phyloP scores from a whole-genome alignment of 148 eudicot species.

The Rhododendron vialii region DNA sequence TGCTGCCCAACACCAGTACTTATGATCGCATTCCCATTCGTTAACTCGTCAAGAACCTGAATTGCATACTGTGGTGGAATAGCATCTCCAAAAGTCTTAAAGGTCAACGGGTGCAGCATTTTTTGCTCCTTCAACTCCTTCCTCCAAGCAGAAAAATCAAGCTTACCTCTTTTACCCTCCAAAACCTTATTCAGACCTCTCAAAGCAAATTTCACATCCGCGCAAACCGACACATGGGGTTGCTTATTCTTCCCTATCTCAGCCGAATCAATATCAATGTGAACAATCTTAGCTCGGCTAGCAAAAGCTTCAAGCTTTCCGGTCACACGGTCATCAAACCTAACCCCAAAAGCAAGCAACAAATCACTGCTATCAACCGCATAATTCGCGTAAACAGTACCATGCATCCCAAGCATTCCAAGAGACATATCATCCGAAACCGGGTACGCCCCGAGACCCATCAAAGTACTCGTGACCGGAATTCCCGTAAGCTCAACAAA shows the following conservation, averaged over 20 bases:
- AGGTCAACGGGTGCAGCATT: slow-evolving; percentile 30
- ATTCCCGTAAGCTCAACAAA: slow-evolving; percentile 73
- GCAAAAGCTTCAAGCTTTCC: slow-evolving; percentile 93
- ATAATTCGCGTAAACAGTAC: slow-evolving; percentile 83
- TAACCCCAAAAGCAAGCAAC: slow-evolving; percentile 84
- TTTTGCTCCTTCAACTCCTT: slow-evolving; percentile 40
- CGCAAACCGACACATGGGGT: slow-evolving; percentile 80
- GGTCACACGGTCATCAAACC: slow-evolving; percentile 87
- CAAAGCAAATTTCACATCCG: slow-evolving; percentile 45
- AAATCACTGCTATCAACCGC: slow-evolving; percentile 78
- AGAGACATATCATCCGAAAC: slow-evolving; percentile 46
- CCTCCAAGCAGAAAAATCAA: slow-evolving; percentile 47
- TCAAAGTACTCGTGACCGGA: slow-evolving; percentile 83
- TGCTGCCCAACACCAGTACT: slow-evolving; percentile 69
- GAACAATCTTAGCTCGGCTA: slow-evolving; percentile 85
- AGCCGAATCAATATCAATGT: slow-evolving; percentile 85
- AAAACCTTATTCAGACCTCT: slow-evolving; percentile 11
- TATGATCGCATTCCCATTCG: slow-evolving; percentile 43
- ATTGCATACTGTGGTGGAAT: slow-evolving; percentile 63
- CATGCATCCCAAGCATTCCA: slow-evolving; percentile 90
- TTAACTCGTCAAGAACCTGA: slow-evolving; percentile 51
- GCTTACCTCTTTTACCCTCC: slow-evolving; percentile 12
- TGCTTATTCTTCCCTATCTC: slow-evolving; percentile 95
- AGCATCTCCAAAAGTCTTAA: slow-evolving; percentile 51
- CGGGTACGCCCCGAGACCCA: slow-evolving; percentile 81